A percentile compares a stretch with the other conserved stretches of the same genome.
phyloP scores from a whole-genome alignment of 73 alveolate species.

The Stentor coeruleus region DNA sequence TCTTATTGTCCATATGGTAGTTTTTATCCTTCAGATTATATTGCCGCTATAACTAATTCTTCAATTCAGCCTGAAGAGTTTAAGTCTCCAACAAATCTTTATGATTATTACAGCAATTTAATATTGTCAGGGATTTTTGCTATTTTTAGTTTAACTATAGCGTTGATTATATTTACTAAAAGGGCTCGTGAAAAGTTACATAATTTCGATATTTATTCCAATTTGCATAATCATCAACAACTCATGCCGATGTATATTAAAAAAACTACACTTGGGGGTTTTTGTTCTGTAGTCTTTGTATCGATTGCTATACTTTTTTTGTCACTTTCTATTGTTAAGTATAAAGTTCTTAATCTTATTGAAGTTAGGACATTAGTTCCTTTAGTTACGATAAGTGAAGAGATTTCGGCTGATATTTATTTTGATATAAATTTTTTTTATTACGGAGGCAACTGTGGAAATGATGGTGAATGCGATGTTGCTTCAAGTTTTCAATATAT shows the following conservation, averaged over 20 bases:
- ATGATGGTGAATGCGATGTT: background rate
- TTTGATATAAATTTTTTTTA: background rate
- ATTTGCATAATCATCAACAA: background rate
- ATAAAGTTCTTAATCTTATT: background rate
- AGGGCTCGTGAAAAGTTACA: background rate
- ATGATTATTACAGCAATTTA: background rate
- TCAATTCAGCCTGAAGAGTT: background rate
- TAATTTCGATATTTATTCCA: background rate
- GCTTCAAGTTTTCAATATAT: background rate
- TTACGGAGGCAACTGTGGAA: background rate
- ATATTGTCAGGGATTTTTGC: background rate
- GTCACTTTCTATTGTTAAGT: background rate
- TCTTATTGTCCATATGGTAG: constrained; percentile 13
- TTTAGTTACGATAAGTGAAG: background rate
- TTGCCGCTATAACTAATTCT: background rate
- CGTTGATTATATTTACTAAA: too few relatives aligned
- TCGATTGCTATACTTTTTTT: background rate
- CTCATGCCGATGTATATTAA: background rate
- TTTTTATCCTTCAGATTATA: background rate
- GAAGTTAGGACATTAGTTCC: constrained; percentile 19
- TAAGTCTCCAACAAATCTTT: background rate
- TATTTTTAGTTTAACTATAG: too few relatives aligned
- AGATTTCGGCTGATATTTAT: background rate
- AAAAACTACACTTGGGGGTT: constrained; percentile 20
- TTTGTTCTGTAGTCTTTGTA: background rate